These are phyloP conservation scores for Aureobasidium namibiae DNA, from an alignment of 2,329 filamentous ascomycete genomes.

Conservation along the genomic window DNA sequence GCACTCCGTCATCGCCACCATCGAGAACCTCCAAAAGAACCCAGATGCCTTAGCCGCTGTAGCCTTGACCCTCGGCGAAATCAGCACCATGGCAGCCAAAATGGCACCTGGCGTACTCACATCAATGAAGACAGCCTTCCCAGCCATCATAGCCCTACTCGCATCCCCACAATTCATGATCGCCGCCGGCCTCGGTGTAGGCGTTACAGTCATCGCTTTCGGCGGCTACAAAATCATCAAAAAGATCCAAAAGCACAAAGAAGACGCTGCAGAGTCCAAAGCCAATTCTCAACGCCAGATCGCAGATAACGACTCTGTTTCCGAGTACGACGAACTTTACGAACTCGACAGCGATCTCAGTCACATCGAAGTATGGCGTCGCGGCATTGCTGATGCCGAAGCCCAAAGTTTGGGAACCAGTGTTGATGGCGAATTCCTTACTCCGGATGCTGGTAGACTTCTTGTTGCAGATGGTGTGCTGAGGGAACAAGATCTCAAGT, in stretches of 20 bases:
- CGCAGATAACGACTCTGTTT: conserved; percentile 21
- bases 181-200: conserved; percentile 77
- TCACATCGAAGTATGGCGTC: conserved; percentile 54
- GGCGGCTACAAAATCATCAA: conserved; percentile 98
- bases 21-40: conserved; percentile 69
- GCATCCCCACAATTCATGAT: conserved; percentile 92
- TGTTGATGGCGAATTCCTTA: conserved; percentile 59
- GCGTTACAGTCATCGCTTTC: conserved; percentile 91
- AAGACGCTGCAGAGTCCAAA: conserved; percentile 22
- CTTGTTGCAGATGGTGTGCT: conserved; percentile 38
- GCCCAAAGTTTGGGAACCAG: conserved; percentile 48
- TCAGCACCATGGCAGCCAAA: conserved; percentile 72
- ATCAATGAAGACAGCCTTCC: conserved; percentile 70
- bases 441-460: conserved; percentile 43
- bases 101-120: conserved; percentile 74
- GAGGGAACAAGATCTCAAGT: conserved; percentile 41
- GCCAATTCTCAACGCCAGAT: conserved; percentile 18
- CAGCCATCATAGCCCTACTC: conserved; percentile 77
- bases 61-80: conserved; percentile 82
- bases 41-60: conserved; percentile 92
- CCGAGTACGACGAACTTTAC: conserved; percentile 48
- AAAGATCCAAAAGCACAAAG: conserved; percentile 53
- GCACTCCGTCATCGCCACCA: conserved; percentile 73
- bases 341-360: conserved; percentile 46
- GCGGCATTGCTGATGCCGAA: conserved; percentile 53